Evolutionary conservation across 345 rosid genomes (phyloP).

Genomic region (Carallia pectinifolia): DNA sequence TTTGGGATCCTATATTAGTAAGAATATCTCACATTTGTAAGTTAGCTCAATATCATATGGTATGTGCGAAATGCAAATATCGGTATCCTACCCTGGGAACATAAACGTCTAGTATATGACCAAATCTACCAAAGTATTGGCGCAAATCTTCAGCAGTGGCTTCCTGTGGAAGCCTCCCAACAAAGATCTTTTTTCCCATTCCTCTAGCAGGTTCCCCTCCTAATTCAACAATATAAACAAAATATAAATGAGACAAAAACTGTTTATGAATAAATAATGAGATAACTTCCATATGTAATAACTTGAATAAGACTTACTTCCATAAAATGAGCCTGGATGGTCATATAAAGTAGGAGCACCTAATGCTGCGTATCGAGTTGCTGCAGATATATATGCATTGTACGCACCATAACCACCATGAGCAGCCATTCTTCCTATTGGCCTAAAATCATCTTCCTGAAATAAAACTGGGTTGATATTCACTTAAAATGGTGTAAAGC

Average conservation of each 20-base stretch:
- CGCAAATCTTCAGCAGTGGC: constrained; percentile 83
- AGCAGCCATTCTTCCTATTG: constrained; percentile 55
- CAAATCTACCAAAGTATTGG: constrained; percentile 90
- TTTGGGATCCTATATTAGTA: constrained; percentile 69
- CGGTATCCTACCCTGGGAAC: constrained; percentile 58
- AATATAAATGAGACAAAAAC: not conserved
- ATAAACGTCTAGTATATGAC: constrained; percentile 84
- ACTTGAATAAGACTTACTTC: constrained; percentile 52
- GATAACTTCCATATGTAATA: not conserved
- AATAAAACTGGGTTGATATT: constrained; percentile 1
- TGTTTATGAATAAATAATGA: not conserved
- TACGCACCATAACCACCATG: constrained; percentile 96
- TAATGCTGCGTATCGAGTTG: constrained; percentile 90
- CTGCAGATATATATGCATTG: constrained; percentile 95
- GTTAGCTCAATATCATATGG: not conserved
- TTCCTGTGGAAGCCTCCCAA: constrained; percentile 98
- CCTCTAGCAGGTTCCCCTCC: constrained; percentile 71
- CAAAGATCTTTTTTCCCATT: constrained; percentile 86
- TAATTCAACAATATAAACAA: constrained; percentile 27
- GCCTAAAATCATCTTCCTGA: constrained; percentile 89
- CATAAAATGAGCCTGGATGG: constrained; percentile 70
- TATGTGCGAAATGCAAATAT: not conserved
- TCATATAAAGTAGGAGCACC: constrained; percentile 97
- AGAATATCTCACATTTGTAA: constrained; percentile 13
- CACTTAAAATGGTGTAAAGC: constrained; percentile 3